A percentile compares a stretch with the other conserved stretches of the same genome.
These are phyloP conservation scores for Pichia eremophila DNA, from an alignment of 805 yeast genomes.

Conservation along the genomic window DNA sequence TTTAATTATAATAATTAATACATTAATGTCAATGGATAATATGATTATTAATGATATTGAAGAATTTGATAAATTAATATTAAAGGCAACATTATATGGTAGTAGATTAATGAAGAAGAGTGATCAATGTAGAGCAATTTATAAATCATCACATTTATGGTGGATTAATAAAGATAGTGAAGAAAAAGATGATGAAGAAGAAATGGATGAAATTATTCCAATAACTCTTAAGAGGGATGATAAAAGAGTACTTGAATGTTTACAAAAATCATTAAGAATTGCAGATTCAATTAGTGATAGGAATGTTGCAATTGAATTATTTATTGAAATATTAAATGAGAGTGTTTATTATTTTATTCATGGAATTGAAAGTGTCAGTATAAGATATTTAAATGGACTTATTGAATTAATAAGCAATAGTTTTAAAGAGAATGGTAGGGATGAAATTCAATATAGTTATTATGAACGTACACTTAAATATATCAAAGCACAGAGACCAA, in stretches of 20 bases:
- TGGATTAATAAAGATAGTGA: slow-evolving; percentile 62
- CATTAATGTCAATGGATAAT: slow-evolving; percentile 33
- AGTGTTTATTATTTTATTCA: slow-evolving; percentile 80
- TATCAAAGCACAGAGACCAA: slow-evolving; percentile 55
- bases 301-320: slow-evolving; percentile 64
- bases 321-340: slow-evolving; percentile 81
- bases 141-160: slow-evolving; percentile 85
- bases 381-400: slow-evolving; percentile 73
- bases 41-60: slow-evolving; percentile 35
- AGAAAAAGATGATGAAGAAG: slow-evolving; percentile 14
- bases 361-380: slow-evolving; percentile 62
- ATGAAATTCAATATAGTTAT: slow-evolving; percentile 28
- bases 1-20: slow-evolving; percentile 37
- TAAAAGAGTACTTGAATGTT: slow-evolving; percentile 81
- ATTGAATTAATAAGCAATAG: slow-evolving; percentile 72
- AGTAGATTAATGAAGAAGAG: slow-evolving; percentile 83
- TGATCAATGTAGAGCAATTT: slow-evolving; percentile 90
- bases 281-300: slow-evolving; percentile 92
- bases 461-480: slow-evolving; percentile 68
- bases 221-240: slow-evolving; percentile 30
- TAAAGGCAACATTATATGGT: slow-evolving; percentile 79
- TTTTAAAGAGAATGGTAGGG: slow-evolving; percentile 25
- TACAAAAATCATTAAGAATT: slow-evolving; percentile 78
- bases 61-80: slow-evolving; percentile 72
- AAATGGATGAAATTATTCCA: slow-evolving; percentile 5